Conservation (phyloP, 2,329 filamentous ascomycete species). For the Pleomassaria siparia region DNA sequence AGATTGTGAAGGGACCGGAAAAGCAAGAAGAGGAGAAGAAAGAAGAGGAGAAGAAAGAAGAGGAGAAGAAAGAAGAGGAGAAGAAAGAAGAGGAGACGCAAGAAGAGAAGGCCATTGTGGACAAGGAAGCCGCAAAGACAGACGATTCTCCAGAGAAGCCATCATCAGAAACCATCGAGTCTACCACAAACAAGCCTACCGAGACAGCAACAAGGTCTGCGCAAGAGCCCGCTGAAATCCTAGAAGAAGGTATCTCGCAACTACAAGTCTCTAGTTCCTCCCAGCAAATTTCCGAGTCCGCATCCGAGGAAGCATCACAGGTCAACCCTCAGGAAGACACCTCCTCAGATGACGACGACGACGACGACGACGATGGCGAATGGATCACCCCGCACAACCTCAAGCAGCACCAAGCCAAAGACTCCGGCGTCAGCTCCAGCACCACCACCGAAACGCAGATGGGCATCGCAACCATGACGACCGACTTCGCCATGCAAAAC, state of each 20-base stretch:
- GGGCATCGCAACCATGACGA: slow-evolving; percentile 88
- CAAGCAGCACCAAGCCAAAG: slow-evolving; percentile 75
- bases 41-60: slow-evolving; percentile 16
- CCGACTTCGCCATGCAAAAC: slow-evolving; percentile 98
- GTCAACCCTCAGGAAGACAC: slow-evolving; percentile 15
- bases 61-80: slow-evolving; percentile 27
- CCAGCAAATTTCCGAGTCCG: neutral
- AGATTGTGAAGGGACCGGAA: slow-evolving; percentile 9
- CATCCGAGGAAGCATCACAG: neutral
- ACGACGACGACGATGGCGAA: slow-evolving; percentile 59
- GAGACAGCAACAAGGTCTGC: neutral
- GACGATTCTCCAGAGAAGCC: neutral
- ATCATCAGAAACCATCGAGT: neutral
- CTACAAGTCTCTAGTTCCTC: slow-evolving; percentile 19
- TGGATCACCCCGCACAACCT: slow-evolving; percentile 97
- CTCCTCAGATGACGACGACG: slow-evolving; percentile 11
- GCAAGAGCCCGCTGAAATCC: slow-evolving; percentile 5
- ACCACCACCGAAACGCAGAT: slow-evolving; percentile 62
- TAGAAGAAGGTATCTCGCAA: slow-evolving; percentile 22
- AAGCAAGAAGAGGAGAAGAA: slow-evolving; percentile 29
- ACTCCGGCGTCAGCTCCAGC: slow-evolving; percentile 52
- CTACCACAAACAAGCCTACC: neutral
- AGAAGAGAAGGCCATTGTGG: slow-evolving; percentile 8
- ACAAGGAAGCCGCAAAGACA: slow-evolving; percentile 3
- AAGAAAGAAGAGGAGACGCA: slow-evolving; percentile 20